phyloP scores from a whole-genome alignment of 176 grass and related monocot genomes.

The Sorghum bicolor region DNA sequence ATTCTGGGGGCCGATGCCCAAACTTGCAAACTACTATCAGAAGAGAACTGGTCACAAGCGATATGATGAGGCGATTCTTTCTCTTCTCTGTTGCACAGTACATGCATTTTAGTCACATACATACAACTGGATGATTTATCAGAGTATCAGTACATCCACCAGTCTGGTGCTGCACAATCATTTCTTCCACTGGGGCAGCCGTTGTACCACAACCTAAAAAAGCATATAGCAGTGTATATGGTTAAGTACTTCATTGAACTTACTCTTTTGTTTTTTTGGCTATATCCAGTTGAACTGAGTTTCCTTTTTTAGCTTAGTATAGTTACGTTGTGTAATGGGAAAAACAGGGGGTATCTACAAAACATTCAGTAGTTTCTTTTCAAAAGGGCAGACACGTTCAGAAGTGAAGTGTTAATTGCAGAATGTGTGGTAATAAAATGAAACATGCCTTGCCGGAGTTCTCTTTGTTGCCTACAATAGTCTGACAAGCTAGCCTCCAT shows the following conservation, averaged over 20 bases:
- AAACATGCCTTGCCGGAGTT: constrained; percentile 80
- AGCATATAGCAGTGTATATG: neutral
- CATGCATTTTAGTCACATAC: neutral
- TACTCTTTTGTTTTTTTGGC: too few species aligned
- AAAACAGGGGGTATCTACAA: neutral
- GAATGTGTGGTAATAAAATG: neutral
- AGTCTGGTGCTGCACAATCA: constrained; percentile 25
- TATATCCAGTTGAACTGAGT: neutral
- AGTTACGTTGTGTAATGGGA: neutral
- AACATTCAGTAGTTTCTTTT: neutral
- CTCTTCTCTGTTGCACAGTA: neutral
- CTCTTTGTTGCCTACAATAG: constrained; percentile 91
- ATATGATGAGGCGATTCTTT: neutral
- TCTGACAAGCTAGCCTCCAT: constrained; percentile 95
- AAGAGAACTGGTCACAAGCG: neutral
- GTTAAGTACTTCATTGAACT: neutral
- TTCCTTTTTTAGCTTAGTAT: neutral
- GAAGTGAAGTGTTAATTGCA: neutral
- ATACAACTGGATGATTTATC: constrained; percentile 12
- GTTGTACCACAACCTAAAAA: constrained; percentile 65
- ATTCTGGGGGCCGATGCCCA: neutral
- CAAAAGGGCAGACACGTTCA: neutral
- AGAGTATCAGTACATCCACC: neutral
- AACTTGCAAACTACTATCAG: neutral
- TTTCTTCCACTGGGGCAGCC: constrained; percentile 88